Evolutionary conservation across 1,284 basidiomycete species (phyloP).

Genomic region (Hypsizygus ulmarius): DNA sequence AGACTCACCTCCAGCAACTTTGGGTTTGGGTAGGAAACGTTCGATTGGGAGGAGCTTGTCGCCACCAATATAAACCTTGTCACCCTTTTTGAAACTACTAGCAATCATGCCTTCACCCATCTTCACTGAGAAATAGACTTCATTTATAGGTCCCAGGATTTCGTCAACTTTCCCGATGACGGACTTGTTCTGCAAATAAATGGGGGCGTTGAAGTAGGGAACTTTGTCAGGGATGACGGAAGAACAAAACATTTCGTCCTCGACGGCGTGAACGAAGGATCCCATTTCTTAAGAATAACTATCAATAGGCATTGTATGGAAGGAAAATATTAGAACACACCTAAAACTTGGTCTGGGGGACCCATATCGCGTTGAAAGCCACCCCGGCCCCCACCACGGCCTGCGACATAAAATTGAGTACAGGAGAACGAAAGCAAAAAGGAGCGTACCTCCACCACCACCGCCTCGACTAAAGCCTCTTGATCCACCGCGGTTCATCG

Average conservation of each 20-base stretch:
- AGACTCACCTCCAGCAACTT: constrained; percentile 67
- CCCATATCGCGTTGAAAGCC: constrained; percentile 74
- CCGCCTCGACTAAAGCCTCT: constrained; percentile 45
- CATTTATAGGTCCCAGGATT: constrained; percentile 96
- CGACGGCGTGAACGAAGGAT: constrained; percentile 89
- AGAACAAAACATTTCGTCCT: constrained; percentile 97
- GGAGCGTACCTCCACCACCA: constrained; percentile 42
- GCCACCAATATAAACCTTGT: constrained; percentile 95
- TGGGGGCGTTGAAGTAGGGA: constrained; percentile 99
- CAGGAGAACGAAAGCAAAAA: not conserved
- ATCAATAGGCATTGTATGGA: constrained; percentile 5
- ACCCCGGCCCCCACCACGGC: constrained; percentile 58
- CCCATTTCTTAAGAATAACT: constrained; percentile 67
- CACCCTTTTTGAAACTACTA: constrained; percentile 93
- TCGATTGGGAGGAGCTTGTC: constrained; percentile 98
- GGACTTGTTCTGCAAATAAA: constrained; percentile 98
- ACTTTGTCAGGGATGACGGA: constrained; percentile 87
- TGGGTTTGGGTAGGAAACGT: constrained; percentile 96
- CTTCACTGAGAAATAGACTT: constrained; percentile 98
- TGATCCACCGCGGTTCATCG: constrained; percentile 48
- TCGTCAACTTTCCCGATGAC: constrained; percentile 95
- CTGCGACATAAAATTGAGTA: constrained; percentile 24
- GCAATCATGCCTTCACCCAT: constrained; percentile 97
- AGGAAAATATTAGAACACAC: constrained; percentile 40
- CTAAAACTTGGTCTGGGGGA: constrained; percentile 83